Base-by-base conservation (phyloP, 306 rosid species). In the Mucuna pruriens region DNA sequence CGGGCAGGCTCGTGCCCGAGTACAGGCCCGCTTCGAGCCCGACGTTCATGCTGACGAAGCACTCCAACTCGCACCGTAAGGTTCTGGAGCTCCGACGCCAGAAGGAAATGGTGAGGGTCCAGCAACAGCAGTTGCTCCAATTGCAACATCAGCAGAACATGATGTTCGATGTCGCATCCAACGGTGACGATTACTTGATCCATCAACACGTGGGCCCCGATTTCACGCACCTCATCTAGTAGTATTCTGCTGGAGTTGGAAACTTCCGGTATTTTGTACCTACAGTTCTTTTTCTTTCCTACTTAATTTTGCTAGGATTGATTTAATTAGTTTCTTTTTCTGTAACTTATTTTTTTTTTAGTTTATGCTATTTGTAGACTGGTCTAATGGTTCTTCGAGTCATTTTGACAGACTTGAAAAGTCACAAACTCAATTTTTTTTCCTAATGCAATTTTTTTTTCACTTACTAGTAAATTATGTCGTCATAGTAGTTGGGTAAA, bases 21-120 rank as follows among this genome's bases (percentile, higher is more conserved):
- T 93, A 93, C 65, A 84, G 99, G 39, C 99, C 99, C 0, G 98
- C 99, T 0, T 88, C 99, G 0, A 96, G 99, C 85, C 99, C 98
- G 9, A 96, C 99, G 0, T 96, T 93, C 3, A 82, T 93, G 78
- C 87, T 92, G 77, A 96, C 98, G 1, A 96, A 92, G 69, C 99
- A 96, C 79, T 96, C 99, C 0, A 96, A 96, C 83, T 96, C 99
- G 1, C 99, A 96, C 85, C 90, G 98, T 1, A 95, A 95, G 68
- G 99, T 95, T 20, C 33, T 93, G 82, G 99, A 95, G 86, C 93
- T 95, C 11, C 86, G 98, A 39, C 94, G 98, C 1, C 98, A 95
- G 87, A 95, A 91, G 83, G 99, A 95, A 78, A 55, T 87, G 86
- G 15, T 68, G 80, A 76, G 55, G 80, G 11, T 86, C 31, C 87